Evolutionary conservation across 148 eudicot species (phyloP).

Genomic region (Chenopodium formosanum): DNA sequence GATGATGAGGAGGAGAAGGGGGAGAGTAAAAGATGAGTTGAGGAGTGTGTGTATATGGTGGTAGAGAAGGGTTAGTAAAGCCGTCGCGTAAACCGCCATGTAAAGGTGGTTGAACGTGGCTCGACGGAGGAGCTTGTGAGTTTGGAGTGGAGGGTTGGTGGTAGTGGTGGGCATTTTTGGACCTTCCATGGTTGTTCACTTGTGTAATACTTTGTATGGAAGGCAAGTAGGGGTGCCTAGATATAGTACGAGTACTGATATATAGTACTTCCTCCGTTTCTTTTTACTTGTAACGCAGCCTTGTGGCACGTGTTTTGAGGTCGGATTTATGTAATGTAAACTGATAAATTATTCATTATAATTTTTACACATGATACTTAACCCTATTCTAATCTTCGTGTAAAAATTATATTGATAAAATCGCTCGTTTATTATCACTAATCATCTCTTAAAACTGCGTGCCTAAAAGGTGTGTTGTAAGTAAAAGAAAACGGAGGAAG

Average conservation of each 20-base stretch:
- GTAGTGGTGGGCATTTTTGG: not conserved
- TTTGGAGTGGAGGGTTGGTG: conserved; percentile 35
- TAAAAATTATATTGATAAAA: too few relatives aligned
- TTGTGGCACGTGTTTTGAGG: too few relatives aligned
- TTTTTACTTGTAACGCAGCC: too few relatives aligned
- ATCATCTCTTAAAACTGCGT: too few relatives aligned
- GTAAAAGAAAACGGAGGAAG: too few relatives aligned
- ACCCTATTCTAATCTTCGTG: too few relatives aligned
- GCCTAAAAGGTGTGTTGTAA: too few relatives aligned
- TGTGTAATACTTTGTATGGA: not conserved
- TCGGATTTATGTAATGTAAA: too few relatives aligned
- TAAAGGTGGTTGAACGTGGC: conserved; percentile 50
- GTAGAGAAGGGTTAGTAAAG: conserved; percentile 47
- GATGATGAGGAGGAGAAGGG: conserved; percentile 35
- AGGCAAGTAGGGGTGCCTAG: not conserved
- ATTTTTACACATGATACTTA: too few relatives aligned
- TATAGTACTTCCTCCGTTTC: too few relatives aligned
- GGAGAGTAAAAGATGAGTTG: conserved; percentile 24
- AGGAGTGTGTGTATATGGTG: conserved; percentile 39
- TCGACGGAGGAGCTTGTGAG: conserved; percentile 31
- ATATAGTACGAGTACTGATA: not conserved
- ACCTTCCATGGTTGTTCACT: conserved; percentile 9
- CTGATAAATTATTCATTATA: too few relatives aligned
- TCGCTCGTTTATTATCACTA: too few relatives aligned
- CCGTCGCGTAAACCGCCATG: conserved; percentile 46